These are phyloP conservation scores for Silene latifolia DNA, from an alignment of 148 eudicot species.

Conservation along the genomic window DNA sequence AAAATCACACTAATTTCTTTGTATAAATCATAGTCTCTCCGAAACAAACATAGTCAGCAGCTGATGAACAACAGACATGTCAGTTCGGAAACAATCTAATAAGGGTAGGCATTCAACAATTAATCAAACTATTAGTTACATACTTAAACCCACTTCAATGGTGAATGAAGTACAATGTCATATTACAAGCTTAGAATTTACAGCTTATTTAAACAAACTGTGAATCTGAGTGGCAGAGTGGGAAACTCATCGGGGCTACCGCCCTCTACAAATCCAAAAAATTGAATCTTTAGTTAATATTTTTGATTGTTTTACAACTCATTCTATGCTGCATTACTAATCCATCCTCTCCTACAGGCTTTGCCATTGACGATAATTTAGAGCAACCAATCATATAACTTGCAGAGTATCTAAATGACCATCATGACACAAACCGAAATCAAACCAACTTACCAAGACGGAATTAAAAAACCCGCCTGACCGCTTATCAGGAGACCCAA, in stretches of 20 bases:
- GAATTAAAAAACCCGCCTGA: conserved; percentile 81
- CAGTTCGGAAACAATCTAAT: background rate
- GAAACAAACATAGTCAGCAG: background rate
- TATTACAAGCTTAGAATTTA: background rate
- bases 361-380: no score
- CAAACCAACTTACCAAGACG: conserved; percentile 59
- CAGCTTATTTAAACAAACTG: background rate
- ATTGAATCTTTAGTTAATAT: background rate
- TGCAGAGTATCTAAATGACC: background rate
- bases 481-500: conserved; percentile 89
- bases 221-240: background rate
- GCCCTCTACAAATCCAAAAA: no score
- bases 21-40: background rate
- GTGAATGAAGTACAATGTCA: conserved; percentile 3
- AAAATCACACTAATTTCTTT: background rate
- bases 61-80: background rate
- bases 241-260: background rate
- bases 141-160: background rate
- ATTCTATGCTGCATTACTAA: no score
- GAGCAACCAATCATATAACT: background rate
- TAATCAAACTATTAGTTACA: background rate
- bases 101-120: background rate
- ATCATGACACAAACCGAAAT: conserved; percentile 14
- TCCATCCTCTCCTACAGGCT: no score
- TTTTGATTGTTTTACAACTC: no score